phyloP scores from a whole-genome alignment of 2,329 filamentous ascomycete species.

The Thelonectria olida region DNA sequence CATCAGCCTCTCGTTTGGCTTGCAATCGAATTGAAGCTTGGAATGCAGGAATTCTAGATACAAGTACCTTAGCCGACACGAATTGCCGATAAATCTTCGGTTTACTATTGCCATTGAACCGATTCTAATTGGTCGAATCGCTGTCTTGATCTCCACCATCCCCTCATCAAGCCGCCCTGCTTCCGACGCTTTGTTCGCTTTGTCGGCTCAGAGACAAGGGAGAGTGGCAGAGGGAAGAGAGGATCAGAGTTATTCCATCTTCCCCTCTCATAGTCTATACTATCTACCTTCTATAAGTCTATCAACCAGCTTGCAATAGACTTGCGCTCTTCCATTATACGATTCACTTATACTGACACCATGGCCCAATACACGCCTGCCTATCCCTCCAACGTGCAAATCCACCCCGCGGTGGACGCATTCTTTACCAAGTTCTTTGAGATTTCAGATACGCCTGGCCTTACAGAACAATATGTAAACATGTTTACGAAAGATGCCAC shows the following conservation, averaged over 20 bases:
- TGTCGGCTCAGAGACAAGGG: neutral
- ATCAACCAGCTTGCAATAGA: too few relatives aligned
- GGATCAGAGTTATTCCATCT: neutral
- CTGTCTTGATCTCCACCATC: neutral
- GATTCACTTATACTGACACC: neutral
- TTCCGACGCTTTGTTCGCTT: slow-evolving; percentile 8
- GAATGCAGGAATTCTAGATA: slow-evolving; percentile 1
- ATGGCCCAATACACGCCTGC: slow-evolving; percentile 14
- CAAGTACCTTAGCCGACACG: slow-evolving; percentile 12
- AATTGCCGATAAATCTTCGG: neutral
- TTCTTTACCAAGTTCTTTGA: slow-evolving; percentile 45
- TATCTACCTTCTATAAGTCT: neutral
- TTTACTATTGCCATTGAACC: neutral
- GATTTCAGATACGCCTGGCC: slow-evolving; percentile 42
- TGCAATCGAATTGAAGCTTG: neutral
- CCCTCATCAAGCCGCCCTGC: neutral
- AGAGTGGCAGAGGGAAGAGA: neutral
- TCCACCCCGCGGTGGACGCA: slow-evolving; percentile 32
- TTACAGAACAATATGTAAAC: slow-evolving; percentile 41
- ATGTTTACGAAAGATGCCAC: slow-evolving; percentile 42
- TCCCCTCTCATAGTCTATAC: neutral
- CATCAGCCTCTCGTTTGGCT: neutral
- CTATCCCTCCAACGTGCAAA: slow-evolving; percentile 9
- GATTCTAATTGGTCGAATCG: neutral
- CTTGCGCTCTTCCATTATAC: too few relatives aligned